These are phyloP conservation scores for Boletus coccyginus DNA, from an alignment of 768 basidiomycete species.

Conservation along the genomic window DNA sequence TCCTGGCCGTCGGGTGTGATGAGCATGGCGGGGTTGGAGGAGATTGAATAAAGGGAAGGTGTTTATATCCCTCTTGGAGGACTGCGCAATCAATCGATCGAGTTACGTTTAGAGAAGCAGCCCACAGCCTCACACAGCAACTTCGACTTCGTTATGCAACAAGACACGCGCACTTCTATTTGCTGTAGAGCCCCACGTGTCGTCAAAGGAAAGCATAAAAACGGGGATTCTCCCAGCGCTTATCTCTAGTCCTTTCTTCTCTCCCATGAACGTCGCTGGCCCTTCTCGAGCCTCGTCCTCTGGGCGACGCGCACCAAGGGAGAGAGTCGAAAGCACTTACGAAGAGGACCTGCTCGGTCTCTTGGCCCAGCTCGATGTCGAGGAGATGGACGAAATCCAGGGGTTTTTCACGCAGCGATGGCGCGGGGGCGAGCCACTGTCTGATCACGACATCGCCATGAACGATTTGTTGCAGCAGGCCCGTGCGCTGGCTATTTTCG, in stretches of 20 bases:
- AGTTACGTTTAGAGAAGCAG: neutral
- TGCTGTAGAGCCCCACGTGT: slow-evolving; percentile 9
- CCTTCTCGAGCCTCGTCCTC: slow-evolving; percentile 17
- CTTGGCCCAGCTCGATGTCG: slow-evolving; percentile 15
- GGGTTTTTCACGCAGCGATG: slow-evolving; percentile 3
- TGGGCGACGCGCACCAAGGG: neutral
- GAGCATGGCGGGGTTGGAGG: slow-evolving; percentile 2
- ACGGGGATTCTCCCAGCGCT: neutral
- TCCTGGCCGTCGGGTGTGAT: neutral
- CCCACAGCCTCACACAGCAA: neutral
- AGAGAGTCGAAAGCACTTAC: slow-evolving; percentile 21
- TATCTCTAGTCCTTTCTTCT: slow-evolving; percentile 9
- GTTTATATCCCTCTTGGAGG: too few species aligned
- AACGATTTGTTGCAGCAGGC: slow-evolving; percentile 25
- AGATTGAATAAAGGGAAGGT: too few species aligned
- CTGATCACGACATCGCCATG: slow-evolving; percentile 26
- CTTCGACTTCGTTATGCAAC: too few species aligned
- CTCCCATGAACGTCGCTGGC: slow-evolving; percentile 26
- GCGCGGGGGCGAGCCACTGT: slow-evolving; percentile 8
- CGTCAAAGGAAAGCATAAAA: neutral
- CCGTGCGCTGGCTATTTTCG: slow-evolving; percentile 9
- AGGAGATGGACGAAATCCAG: slow-evolving; percentile 22
- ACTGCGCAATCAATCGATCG: too few species aligned
- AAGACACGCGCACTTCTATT: neutral
- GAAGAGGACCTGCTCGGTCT: slow-evolving; percentile 25